Evolutionary conservation across 352 stramenopile genomes (phyloP).

Genomic region (Elongisporangium anandrum): DNA sequence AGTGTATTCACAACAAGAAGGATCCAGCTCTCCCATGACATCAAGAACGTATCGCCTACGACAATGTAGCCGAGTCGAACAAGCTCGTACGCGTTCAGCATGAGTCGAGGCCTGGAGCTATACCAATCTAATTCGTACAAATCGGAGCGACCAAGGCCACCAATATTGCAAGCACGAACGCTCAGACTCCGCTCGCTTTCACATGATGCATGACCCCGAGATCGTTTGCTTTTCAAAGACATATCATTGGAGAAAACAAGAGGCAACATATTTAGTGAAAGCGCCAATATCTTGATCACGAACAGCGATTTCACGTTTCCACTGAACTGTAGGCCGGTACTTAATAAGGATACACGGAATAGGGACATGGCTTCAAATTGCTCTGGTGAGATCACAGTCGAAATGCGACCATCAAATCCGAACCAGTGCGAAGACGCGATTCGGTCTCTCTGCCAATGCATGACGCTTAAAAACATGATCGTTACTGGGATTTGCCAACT

Average conservation of each 20-base stretch:
- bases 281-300: conserved; percentile 29
- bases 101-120: neutral
- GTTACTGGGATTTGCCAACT: conserved; percentile 32
- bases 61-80: conserved; percentile 11
- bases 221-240: neutral
- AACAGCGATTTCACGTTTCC: conserved; percentile 28
- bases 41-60: conserved; percentile 5
- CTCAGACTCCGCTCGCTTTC: conserved; percentile 15
- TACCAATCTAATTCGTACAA: neutral
- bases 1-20: neutral
- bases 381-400: conserved; percentile 15
- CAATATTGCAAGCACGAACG: conserved; percentile 17
- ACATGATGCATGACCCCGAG: conserved; percentile 5
- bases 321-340: conserved; percentile 19
- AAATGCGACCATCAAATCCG: conserved; percentile 20
- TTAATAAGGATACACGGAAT: conserved; percentile 26
- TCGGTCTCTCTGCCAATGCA: conserved; percentile 20
- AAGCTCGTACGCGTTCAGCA: conserved; percentile 10
- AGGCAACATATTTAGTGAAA: conserved; percentile 29
- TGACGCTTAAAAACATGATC: conserved; percentile 24
- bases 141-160: conserved; percentile 14
- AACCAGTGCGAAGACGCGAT: conserved; percentile 6
- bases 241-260: conserved; percentile 15
- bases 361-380: conserved; percentile 24
- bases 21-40: conserved; percentile 8